A percentile compares a stretch with the other conserved stretches of the same genome.
Evolutionary conservation across 805 yeast species (phyloP).

Genomic region (Maudiozyma barnettii): DNA sequence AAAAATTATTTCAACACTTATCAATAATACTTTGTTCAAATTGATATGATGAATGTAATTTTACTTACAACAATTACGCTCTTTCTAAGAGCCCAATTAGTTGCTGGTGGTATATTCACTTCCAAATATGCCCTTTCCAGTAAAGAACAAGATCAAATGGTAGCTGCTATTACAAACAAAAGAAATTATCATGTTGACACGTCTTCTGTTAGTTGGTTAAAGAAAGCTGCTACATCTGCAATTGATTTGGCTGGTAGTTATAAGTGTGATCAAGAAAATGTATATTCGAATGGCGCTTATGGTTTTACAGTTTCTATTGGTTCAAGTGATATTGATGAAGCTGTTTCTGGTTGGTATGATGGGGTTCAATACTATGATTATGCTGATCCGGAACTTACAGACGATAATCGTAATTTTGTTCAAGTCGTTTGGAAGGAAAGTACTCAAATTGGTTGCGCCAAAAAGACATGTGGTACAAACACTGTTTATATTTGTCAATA

Average conservation of each 20-base stretch:
- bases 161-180: background rate
- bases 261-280: background rate
- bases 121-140: background rate
- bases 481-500: background rate
- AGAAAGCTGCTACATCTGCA: background rate
- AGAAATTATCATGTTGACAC: slow-evolving; percentile 1
- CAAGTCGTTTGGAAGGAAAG: background rate
- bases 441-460: background rate
- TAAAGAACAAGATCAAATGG: background rate
- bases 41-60: no score
- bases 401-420: background rate
- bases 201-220: background rate
- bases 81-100: background rate
- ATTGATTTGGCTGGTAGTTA: background rate
- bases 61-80: background rate
- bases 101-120: background rate
- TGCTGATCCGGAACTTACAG: background rate
- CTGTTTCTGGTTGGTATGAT: background rate
- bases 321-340: background rate
- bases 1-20: no score
- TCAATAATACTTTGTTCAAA: no score
- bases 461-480: background rate
- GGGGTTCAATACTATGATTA: background rate
- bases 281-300: background rate
- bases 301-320: background rate